Evolutionary conservation across 371 early-diverging fungal species (phyloP).

Genomic region (Circinella umbellata): DNA sequence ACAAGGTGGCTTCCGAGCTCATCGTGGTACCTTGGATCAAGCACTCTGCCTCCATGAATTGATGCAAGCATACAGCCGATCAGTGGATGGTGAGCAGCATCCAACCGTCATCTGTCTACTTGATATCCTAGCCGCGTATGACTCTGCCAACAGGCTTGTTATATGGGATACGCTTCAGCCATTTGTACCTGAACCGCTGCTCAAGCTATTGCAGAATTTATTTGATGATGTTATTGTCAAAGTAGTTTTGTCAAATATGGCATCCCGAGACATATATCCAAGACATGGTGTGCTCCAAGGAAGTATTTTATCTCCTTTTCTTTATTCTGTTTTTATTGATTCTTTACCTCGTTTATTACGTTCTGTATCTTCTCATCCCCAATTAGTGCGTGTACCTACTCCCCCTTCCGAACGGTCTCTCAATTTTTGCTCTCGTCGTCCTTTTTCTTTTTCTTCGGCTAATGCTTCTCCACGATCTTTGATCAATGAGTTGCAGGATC

Average conservation of each 20-base stretch:
- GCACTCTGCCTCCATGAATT: slow-evolving; percentile 26
- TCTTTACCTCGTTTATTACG: slow-evolving; percentile 21
- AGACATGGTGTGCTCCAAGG: slow-evolving; percentile 30
- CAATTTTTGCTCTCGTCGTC: neutral
- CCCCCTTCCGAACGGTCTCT: neutral
- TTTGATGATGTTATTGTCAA: slow-evolving; percentile 22
- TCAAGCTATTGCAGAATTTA: slow-evolving; percentile 16
- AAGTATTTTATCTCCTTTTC: slow-evolving; percentile 26
- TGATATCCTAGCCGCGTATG: slow-evolving; percentile 31
- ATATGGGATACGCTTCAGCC: slow-evolving; percentile 20
- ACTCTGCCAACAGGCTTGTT: slow-evolving; percentile 15
- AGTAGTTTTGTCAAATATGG: slow-evolving; percentile 9
- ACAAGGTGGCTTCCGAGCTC: slow-evolving; percentile 27
- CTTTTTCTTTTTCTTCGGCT: neutral
- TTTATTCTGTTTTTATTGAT: slow-evolving; percentile 33
- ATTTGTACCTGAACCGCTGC: neutral
- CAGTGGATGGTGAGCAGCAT: neutral
- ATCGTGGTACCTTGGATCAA: slow-evolving; percentile 26
- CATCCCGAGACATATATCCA: slow-evolving; percentile 17
- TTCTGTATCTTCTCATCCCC: neutral
- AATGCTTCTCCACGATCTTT: neutral
- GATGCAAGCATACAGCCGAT: neutral
- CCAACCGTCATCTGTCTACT: slow-evolving; percentile 24
- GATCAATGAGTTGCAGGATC: neutral
- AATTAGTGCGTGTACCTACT: neutral